Evolutionary conservation across 805 yeast genomes (phyloP), one percentile per base, ranked within the genome.

Genomic region (Zygosaccharomyces gambellarensis): DNA sequence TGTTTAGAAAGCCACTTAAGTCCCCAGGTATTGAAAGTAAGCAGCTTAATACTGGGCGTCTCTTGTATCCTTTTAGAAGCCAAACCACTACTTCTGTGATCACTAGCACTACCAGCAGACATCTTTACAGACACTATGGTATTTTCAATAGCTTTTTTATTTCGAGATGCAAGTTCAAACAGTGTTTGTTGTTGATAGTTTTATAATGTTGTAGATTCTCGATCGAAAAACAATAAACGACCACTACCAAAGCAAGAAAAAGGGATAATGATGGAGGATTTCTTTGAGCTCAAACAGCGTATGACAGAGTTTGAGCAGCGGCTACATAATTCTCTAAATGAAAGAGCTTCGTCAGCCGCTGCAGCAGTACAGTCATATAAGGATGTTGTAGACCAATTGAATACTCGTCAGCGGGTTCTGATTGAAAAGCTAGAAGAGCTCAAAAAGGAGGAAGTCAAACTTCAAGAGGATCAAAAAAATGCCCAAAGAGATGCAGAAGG

Each of bases 1-100:
- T 69, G 69, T 60, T 83, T 85, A n/a, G 97, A 82, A 2, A 94
- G 86, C 59, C 69, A 84, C 60, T 89, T 90, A 51, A 94, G 72
- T 1, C 99, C 99, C 97, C 97, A 89, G 1, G 85, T 81, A 64
- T 87, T 87, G 63, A 84, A 79, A 0, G 94, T 85, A 25, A 87
- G 71, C 32, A 87, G 70, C 53, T 71, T 78, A 14, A 83, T 59
- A 10, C 48, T 49, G 7, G 48, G 41, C 10, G 41, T 8, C 8
- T 28, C 41, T 19, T 21, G 23, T 17, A 30, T 28, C 10, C 11
- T n/a, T 5, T 19, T 30, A n/a, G 45, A 25, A 11, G 45, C 27
- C 8, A 25, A 28, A 11, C 29, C n/a, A 1, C 36, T 34, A 14
- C 34, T 30, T 14, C 36, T 29, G 9, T 42, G 36, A 14, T 25